Evolutionary conservation across 306 rosid species (phyloP).

Genomic region (Clitoria ternatea): DNA sequence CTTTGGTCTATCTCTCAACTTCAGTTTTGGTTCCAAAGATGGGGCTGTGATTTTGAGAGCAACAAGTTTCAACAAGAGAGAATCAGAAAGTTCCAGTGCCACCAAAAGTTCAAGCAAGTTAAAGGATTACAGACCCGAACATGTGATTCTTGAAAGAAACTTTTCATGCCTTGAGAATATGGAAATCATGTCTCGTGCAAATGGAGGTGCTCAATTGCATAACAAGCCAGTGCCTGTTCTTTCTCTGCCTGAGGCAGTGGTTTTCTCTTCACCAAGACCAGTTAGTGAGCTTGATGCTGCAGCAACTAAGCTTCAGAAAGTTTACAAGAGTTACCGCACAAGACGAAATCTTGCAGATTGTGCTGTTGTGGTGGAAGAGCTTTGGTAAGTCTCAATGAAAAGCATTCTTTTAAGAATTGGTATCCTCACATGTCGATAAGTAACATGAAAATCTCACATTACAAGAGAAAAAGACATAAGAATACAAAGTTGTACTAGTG

Average conservation of each 20-base stretch:
- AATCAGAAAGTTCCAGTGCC: constrained; percentile 33
- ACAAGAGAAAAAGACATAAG: not conserved
- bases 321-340: constrained; percentile 85
- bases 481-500: not conserved
- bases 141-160: constrained; percentile 44
- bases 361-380: constrained; percentile 91
- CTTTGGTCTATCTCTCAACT: constrained; percentile 26
- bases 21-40: constrained; percentile 37
- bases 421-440: not conserved
- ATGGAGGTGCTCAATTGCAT: constrained; percentile 21
- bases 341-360: constrained; percentile 95
- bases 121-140: constrained; percentile 55
- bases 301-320: constrained; percentile 81
- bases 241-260: constrained; percentile 50
- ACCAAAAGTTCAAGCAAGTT: constrained; percentile 34
- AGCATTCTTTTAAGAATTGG: not conserved
- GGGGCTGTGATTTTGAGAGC: constrained; percentile 45
- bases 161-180: constrained; percentile 32
- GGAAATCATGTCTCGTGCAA: constrained; percentile 15
- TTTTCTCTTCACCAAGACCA: constrained; percentile 68
- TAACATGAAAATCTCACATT: not conserved
- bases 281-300: constrained; percentile 83
- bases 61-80: constrained; percentile 52
- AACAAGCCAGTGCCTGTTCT: constrained; percentile 56
- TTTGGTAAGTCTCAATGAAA: constrained; percentile 57